Evolutionary conservation across 306 rosid genomes (phyloP), one percentile per base, ranked within the genome.

Genomic region (Prosopis cineraria): DNA sequence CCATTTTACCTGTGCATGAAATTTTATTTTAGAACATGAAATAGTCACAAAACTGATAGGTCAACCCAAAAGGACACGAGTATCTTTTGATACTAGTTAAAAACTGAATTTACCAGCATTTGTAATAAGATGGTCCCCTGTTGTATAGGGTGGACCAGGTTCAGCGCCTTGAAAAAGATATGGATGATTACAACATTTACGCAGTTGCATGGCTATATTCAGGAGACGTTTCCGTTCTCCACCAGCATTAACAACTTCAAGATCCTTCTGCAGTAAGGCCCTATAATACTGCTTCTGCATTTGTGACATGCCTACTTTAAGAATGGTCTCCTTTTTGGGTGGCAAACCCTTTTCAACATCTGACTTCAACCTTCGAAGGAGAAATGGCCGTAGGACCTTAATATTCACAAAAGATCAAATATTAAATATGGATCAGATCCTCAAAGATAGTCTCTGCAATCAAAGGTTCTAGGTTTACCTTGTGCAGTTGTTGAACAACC

Each of bases 91-190:
- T 75, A 65, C 1, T 8, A n/a, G 48, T 65, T 65, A 67, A 55
- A 77, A 62, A 59, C 12, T 50, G 20, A 79, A 75, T 73, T 84
- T 85, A 95, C 99, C 99, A 34, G 99, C 99, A 91, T 59, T 93
- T 47, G 90, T 90, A 77, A 92, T 83, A 19, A 95, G 93, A 88
- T 95, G 99, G 11, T 89, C 97, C 68, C 99, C 99, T 2, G 99
- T 95, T 2, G 96, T 91, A 80, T 89, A 95, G 9, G 99, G 99
- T 70, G 99, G 99, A 40, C 99, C 99, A 50, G 99, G 98, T 81
- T 95, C 99, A 72, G 99, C 99, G 70, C 99, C 99, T 88, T 95
- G 99, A 81, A 95, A 95, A 74, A 95, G 97, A 83, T 95, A 95
- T 10, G 99, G 98, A 72, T 95, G 99, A 80, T 95, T 95, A 65